phyloP scores from a whole-genome alignment of 768 basidiomycete genomes.

The Sporobolomyces phaffii region DNA sequence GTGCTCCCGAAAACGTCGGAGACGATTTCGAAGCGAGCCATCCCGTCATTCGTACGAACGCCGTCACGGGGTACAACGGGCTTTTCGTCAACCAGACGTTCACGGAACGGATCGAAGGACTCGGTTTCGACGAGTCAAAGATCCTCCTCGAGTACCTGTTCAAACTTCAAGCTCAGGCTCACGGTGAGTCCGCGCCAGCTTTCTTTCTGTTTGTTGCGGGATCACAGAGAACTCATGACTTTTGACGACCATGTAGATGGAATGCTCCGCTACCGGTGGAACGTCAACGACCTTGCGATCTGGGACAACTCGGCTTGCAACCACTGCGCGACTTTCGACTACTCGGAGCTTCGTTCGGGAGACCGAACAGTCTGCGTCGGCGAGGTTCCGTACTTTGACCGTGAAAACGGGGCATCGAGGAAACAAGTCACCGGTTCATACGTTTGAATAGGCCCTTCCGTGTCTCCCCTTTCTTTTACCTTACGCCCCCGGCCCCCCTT shows the following conservation, averaged over 20 bases:
- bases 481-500: neutral
- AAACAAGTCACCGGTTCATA: conserved; percentile 1
- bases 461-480: neutral
- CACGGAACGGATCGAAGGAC: conserved; percentile 39
- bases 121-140: conserved; percentile 28
- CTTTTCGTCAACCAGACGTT: conserved; percentile 39
- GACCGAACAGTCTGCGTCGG: conserved; percentile 56
- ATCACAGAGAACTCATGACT: no score
- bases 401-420: conserved; percentile 29
- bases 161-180: conserved; percentile 43
- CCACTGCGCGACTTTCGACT: conserved; percentile 49
- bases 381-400: conserved; percentile 55
- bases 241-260: no score
- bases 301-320: conserved; percentile 48
- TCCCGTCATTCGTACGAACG: conserved; percentile 41
- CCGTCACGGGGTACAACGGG: conserved; percentile 38
- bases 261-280: conserved; percentile 46
- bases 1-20: conserved; percentile 45
- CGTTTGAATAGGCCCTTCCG: neutral
- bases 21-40: conserved; percentile 43
- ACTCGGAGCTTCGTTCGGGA: conserved; percentile 49
- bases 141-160: conserved; percentile 47
- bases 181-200: conserved; percentile 41
- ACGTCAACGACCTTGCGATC: conserved; percentile 43
- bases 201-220: no score